Conservation (phyloP, 2,329 filamentous ascomycete genomes). For the Hymenoscyphus salicellus region DNA sequence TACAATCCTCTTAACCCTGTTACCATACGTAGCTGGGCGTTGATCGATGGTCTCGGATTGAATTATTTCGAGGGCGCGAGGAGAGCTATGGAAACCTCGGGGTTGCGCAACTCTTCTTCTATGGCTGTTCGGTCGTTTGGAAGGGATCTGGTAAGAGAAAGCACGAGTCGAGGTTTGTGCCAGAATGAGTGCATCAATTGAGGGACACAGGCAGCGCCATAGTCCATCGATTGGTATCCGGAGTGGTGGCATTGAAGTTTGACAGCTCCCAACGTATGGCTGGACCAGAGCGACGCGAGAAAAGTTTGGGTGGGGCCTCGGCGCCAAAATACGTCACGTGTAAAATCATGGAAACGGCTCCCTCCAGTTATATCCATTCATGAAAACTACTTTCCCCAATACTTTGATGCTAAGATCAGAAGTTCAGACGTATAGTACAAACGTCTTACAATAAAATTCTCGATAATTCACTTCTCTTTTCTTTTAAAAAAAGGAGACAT, state of each 20-base stretch:
- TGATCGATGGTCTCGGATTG: background rate
- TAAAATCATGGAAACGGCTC: too few species aligned
- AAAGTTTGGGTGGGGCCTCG: background rate
- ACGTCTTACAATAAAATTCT: too few species aligned
- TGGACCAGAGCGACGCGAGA: background rate
- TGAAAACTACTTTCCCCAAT: too few species aligned
- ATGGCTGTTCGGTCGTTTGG: background rate
- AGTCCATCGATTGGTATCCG: slow-evolving; percentile 52
- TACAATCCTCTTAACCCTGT: background rate
- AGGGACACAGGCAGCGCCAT: slow-evolving; percentile 62
- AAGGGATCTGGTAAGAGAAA: slow-evolving; percentile 8
- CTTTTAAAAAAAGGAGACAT: too few species aligned
- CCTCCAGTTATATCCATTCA: too few species aligned
- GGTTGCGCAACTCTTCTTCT: background rate
- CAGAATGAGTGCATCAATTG: slow-evolving; percentile 44
- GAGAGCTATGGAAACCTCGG: background rate
- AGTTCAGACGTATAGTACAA: too few species aligned
- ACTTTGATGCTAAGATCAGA: too few species aligned
- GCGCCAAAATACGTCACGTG: background rate
- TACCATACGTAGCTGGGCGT: background rate
- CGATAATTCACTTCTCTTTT: too few species aligned
- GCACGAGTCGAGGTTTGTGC: background rate
- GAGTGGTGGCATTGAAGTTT: slow-evolving; percentile 35
- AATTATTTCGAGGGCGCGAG: background rate
- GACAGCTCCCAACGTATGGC: background rate